phyloP scores from a whole-genome alignment of 495 filamentous ascomycete species.

The Penicillium waksmanii region DNA sequence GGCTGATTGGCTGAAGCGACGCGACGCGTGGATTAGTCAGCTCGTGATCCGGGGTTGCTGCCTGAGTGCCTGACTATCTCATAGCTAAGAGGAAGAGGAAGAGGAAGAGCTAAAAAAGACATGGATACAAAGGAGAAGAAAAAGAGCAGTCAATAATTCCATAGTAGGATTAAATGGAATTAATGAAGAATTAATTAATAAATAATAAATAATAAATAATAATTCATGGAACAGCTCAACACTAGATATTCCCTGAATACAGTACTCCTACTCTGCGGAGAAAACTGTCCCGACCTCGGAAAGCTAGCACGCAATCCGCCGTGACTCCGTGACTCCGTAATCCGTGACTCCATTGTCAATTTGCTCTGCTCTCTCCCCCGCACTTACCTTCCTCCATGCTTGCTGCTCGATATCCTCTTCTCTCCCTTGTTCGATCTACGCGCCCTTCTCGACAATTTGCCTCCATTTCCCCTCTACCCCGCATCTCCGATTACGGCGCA shows the following conservation, averaged over 20 bases:
- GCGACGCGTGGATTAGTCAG: conserved; percentile 13
- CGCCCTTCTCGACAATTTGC: conserved; percentile 13
- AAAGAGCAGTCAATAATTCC: too few species aligned
- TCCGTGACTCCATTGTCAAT: not conserved
- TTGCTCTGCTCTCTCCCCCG: conserved; percentile 2
- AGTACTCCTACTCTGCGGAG: too few species aligned
- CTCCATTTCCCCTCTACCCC: conserved; percentile 24
- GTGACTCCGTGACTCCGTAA: conserved; percentile 11
- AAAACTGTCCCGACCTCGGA: conserved; percentile 16
- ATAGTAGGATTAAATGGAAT: too few species aligned
- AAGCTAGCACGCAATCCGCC: conserved; percentile 20
- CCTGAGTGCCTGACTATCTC: not conserved
- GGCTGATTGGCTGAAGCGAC: conserved; percentile 2
- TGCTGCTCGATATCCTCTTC: conserved; percentile 7
- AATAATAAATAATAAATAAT: too few species aligned
- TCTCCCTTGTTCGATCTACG: conserved; percentile 9
- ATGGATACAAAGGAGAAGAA: too few species aligned
- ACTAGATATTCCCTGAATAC: too few species aligned
- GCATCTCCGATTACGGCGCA: conserved; percentile 26
- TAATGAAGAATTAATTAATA: too few species aligned
- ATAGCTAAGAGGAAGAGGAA: not conserved
- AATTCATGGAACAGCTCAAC: too few species aligned
- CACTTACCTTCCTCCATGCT: conserved; percentile 21
- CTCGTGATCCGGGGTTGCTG: conserved; percentile 4
- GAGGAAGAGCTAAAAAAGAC: not conserved